Percentiles rank a stretch among this genome's conserved stretches.
These are phyloP conservation scores for Maudiozyma turicensis DNA, from an alignment of 805 yeast species.

Conservation along the genomic window DNA sequence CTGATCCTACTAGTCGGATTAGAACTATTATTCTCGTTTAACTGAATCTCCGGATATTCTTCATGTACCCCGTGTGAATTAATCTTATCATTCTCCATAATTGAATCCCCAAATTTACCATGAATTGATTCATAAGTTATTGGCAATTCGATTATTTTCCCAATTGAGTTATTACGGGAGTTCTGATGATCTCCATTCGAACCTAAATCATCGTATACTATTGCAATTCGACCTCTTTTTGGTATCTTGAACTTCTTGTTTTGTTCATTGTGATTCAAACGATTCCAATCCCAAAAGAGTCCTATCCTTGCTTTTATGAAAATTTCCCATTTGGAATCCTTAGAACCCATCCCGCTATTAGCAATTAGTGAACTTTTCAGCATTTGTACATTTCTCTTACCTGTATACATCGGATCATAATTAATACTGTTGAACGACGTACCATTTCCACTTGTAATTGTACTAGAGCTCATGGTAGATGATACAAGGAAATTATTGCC, in stretches of 20 bases:
- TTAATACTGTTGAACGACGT: neutral
- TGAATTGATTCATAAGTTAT: neutral
- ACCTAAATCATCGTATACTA: conserved; percentile 1
- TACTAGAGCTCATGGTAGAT: neutral
- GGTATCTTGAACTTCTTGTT: neutral
- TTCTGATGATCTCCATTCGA: neutral
- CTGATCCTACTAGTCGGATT: neutral
- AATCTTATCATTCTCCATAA: no score
- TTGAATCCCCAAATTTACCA: neutral
- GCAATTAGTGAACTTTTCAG: conserved; percentile 25
- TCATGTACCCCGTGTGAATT: no score
- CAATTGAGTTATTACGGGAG: neutral
- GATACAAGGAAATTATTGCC: conserved; percentile 18
- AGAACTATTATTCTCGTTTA: no score
- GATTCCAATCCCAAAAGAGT: conserved; percentile 23
- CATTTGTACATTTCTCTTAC: conserved; percentile 20
- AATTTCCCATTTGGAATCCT: conserved; percentile 25
- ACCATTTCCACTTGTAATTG: neutral
- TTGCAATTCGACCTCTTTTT: conserved; percentile 6
- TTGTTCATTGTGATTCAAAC: neutral
- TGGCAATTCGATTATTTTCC: neutral
- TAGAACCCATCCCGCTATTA: conserved; percentile 22
- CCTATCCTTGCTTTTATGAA: conserved; percentile 22
- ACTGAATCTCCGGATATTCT: no score
- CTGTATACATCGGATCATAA: neutral